Base-by-base conservation (phyloP, 2,329 filamentous ascomycete genomes). In the Coniochaeta sp. region DNA sequence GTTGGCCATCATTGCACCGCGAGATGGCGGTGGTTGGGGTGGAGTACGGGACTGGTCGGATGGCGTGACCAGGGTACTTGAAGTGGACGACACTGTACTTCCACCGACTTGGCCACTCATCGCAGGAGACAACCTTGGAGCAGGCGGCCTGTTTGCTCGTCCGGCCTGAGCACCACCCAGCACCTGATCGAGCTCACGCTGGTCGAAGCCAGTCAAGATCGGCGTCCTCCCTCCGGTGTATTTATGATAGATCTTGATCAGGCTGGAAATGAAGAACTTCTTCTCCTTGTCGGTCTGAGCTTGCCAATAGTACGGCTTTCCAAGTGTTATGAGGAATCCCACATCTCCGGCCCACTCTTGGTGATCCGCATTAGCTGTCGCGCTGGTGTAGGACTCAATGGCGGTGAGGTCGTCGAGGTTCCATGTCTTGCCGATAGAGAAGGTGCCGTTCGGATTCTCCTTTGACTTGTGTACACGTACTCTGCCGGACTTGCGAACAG, bases 381-480 rank as follows among this genome's bases (percentile, higher is more conserved):
- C 73, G 50, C 87, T 81, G 7, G 86, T 88, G 70, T 88, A 98
- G 28, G 91, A 95, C 72, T 96, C 89, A 65, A 99, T 90, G 54
- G 84, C 82, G 5, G 84, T 83, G 57, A 99, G 78, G 71, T 99
- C 95, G 74, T 98, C 93, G 66, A 99, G 83, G 72, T 93, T 90
- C 95, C 95, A 99, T 3, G 95, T 96, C 77, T 99, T 99, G 66
- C 95, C 95, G 66, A 99, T 96, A 22, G 93, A 98, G 74, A 97
- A 99, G 26, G 90, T 87, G 60, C 92, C 92, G 73, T 96, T 97
- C 60, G 84, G 81, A 72, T 99, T 99, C 77, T 99, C 95, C 68
- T 96, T 89, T 61, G 92, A 93, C 76, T 99, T 99, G 80, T 99
- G 95, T 79, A 99, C 87, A 69, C 93, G 90, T 57, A 99, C 93